These are phyloP conservation scores for Fusarium sacchari DNA, from an alignment of 2,329 filamentous ascomycete genomes.

Conservation along the genomic window DNA sequence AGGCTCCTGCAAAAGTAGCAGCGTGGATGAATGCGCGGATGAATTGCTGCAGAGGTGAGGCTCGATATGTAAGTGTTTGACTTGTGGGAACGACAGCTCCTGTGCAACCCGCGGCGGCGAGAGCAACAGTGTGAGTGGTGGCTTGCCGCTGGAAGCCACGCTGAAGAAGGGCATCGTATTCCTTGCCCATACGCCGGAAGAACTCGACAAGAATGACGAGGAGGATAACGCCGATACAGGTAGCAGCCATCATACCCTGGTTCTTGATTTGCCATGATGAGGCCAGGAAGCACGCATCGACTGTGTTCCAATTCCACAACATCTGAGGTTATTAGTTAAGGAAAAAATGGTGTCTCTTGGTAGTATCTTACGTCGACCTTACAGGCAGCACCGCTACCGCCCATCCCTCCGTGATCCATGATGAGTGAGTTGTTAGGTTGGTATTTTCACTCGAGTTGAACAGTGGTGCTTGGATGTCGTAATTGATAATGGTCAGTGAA, in stretches of 20 bases:
- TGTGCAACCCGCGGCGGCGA: slow-evolving; percentile 32
- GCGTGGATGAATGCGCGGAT: slow-evolving; percentile 74
- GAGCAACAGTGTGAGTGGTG: slow-evolving; percentile 37
- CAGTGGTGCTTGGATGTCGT: not conserved
- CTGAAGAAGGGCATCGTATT: slow-evolving; percentile 75
- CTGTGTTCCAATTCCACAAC: slow-evolving; percentile 82
- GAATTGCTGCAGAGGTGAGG: slow-evolving; percentile 71
- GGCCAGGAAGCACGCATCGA: slow-evolving; percentile 78
- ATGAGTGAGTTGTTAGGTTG: not conserved
- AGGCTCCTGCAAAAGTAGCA: slow-evolving; percentile 77
- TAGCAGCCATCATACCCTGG: slow-evolving; percentile 77
- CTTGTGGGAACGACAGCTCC: slow-evolving; percentile 37
- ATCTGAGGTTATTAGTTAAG: slow-evolving; percentile 60
- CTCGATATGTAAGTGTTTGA: slow-evolving; percentile 56
- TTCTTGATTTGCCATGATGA: slow-evolving; percentile 77
- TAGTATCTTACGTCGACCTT: slow-evolving; percentile 46
- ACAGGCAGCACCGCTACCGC: slow-evolving; percentile 40
- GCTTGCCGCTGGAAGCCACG: slow-evolving; percentile 56
- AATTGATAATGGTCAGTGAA: not conserved
- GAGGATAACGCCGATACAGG: slow-evolving; percentile 78
- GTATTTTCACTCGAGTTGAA: not conserved
- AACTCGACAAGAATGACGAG: slow-evolving; percentile 78
- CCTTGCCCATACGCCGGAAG: slow-evolving; percentile 74
- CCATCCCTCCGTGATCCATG: slow-evolving; percentile 35
- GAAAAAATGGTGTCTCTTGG: not conserved